Evolutionary conservation across 176 grass and related monocot genomes (phyloP).

Genomic region (Guadua angustifolia): DNA sequence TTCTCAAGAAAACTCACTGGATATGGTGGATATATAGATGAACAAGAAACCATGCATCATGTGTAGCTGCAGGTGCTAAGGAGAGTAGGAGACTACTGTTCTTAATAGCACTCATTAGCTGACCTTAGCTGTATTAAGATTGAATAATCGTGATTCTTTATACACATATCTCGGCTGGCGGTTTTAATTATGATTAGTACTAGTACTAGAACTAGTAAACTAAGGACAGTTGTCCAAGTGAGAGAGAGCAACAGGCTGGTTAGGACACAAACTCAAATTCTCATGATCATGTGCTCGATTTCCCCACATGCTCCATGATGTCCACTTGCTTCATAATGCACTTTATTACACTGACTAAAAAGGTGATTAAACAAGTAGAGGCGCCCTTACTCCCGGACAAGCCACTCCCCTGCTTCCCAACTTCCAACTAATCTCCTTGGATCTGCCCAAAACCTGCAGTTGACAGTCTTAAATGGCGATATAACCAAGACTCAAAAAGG

Average conservation of each 20-base stretch:
- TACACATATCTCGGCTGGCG: constrained; percentile 57
- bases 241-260: constrained; percentile 24
- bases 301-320: constrained; percentile 48
- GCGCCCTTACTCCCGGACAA: constrained; percentile 66
- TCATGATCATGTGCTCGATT: constrained; percentile 53
- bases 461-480: constrained; percentile 34
- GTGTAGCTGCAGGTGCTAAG: constrained; percentile 21
- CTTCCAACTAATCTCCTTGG: constrained; percentile 57
- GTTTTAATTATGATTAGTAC: constrained; percentile 37
- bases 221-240: constrained; percentile 40
- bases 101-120: constrained; percentile 10
- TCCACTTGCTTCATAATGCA: constrained; percentile 46
- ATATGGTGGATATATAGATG: background rate
- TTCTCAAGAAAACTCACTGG: background rate
- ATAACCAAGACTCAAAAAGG: constrained; percentile 25
- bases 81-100: constrained; percentile 8
- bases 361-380: constrained; percentile 44
- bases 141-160: constrained; percentile 47
- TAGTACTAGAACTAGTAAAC: constrained; percentile 5
- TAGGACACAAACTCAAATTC: constrained; percentile 30
- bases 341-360: constrained; percentile 19
- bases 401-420: constrained; percentile 63
- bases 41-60: background rate
- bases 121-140: constrained; percentile 46
- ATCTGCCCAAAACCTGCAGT: constrained; percentile 43